Base-by-base conservation (phyloP, 2,329 filamentous ascomycete genomes). In the Pseudopithomyces maydicus region DNA sequence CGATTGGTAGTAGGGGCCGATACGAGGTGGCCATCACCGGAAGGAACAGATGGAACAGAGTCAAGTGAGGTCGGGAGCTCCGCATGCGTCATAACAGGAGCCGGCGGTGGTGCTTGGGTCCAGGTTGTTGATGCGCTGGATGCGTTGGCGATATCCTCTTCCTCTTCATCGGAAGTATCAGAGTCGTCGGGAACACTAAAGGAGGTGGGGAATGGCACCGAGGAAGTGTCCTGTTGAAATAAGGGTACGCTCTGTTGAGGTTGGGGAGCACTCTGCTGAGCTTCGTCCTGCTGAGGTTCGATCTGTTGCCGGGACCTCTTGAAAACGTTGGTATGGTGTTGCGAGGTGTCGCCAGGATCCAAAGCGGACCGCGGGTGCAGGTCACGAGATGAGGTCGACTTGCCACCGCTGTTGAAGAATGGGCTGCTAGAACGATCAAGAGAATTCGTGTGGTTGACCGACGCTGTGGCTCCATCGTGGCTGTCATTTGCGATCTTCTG, bases 71-170 rank as follows among this genome's bases (percentile, higher is more conserved):
- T 47, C 17, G 73, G 73, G 17, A 75, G 60, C 2, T 69, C 66
- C 12, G 69, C 69, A 52, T 76, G 72, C 14, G 72, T 66, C 11
- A 74, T 73, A 10, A 67, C 69, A 10, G 74, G 73, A 22, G 74
- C 64, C 2, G 73, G 72, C 7, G 73, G 74, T 12, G 74, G 74
- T 19, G 69, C 56, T 48, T 75, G 71, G 1, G 72, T 74, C 69
- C 70, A 74, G 29, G 69, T 56, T n/a, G 55, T 7, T 15, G 54
- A 54, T n/a, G 48, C 33, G 59, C 64, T 19, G 26, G 41, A 35
- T 6, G 29, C 46, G 10, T 20, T 39, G 20, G 52, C 60, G 10
- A 53, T 56, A 17, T 54, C 47, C 29, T 63, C 55, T 1, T 62
- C 51, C 1, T 66, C 62, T 8, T 29, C 26, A 5, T 29, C 26